These are phyloP conservation scores for Linum usitatissimum DNA, from an alignment of 345 rosid species.

Conservation along the genomic window DNA sequence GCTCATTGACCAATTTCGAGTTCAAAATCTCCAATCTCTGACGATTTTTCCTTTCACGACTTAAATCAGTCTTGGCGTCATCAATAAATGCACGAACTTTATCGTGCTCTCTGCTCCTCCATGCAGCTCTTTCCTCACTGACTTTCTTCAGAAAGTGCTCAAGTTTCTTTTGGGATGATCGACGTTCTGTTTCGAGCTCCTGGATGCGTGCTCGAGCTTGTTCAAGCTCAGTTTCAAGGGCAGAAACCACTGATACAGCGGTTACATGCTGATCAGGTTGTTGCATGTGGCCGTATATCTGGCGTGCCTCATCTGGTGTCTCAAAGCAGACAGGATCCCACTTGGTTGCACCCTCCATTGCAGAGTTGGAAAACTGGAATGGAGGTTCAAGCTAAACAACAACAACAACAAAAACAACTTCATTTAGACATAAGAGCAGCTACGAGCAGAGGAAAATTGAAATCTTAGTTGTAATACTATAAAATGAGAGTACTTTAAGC, in stretches of 20 bases:
- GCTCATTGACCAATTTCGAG: constrained; percentile 64
- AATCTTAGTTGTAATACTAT: too few species aligned
- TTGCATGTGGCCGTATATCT: constrained; percentile 32
- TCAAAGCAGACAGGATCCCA: constrained; percentile 60
- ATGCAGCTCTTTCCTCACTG: constrained; percentile 67
- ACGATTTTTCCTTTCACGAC: constrained; percentile 55
- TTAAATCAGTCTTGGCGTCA: constrained; percentile 54
- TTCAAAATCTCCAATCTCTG: constrained; percentile 59
- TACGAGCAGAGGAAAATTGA: neutral
- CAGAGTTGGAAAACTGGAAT: constrained; percentile 40
- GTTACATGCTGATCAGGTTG: constrained; percentile 44
- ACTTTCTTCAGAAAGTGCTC: constrained; percentile 77
- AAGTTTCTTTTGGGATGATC: constrained; percentile 65
- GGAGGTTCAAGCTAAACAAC: constrained; percentile 42
- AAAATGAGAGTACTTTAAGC: neutral
- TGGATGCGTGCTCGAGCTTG: constrained; percentile 47
- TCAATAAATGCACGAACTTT: constrained; percentile 65
- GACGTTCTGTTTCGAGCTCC: constrained; percentile 60
- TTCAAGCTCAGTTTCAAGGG: constrained; percentile 55
- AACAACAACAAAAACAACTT: neutral
- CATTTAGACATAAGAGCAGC: neutral
- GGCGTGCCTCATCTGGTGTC: constrained; percentile 36
- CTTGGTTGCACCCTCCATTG: constrained; percentile 81
- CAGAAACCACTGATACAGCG: constrained; percentile 49
- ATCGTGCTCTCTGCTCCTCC: constrained; percentile 82